phyloP scores from a whole-genome alignment of 148 eudicot genomes.

The Camellia japonica region DNA sequence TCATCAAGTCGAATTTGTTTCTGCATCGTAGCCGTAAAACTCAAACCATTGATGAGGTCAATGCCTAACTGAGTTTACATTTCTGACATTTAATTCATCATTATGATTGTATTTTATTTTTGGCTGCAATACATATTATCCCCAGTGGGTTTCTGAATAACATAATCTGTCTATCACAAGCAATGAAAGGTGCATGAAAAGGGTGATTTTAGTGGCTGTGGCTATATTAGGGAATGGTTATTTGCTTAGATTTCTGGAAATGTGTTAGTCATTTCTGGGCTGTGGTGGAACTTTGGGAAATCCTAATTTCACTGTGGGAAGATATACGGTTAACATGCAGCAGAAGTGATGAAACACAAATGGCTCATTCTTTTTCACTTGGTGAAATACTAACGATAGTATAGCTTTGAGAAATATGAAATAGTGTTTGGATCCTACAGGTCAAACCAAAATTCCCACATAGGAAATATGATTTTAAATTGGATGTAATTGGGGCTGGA shows the following conservation, averaged over 20 bases:
- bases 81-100: not conserved
- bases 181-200: not conserved
- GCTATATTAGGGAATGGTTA: not conserved
- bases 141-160: not conserved
- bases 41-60: constrained; percentile 89
- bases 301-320: not conserved
- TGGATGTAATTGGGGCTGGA: not conserved
- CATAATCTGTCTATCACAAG: constrained; percentile 2
- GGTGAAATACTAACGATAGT: not conserved
- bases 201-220: not conserved
- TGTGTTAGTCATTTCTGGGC: constrained; percentile 3
- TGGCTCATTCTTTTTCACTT: not conserved
- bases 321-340: not conserved
- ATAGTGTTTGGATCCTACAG: not conserved
- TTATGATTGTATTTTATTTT: not conserved
- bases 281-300: not conserved
- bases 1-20: constrained; percentile 72
- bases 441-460: not conserved
- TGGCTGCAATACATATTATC: constrained; percentile 5
- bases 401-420: not conserved
- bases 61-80: constrained; percentile 6
- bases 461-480: not conserved
- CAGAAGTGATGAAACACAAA: not conserved
- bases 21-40: constrained; percentile 82
- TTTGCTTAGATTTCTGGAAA: not conserved